phyloP scores from a whole-genome alignment of 2,329 filamentous ascomycete genomes.

The Trichoderma gracile region DNA sequence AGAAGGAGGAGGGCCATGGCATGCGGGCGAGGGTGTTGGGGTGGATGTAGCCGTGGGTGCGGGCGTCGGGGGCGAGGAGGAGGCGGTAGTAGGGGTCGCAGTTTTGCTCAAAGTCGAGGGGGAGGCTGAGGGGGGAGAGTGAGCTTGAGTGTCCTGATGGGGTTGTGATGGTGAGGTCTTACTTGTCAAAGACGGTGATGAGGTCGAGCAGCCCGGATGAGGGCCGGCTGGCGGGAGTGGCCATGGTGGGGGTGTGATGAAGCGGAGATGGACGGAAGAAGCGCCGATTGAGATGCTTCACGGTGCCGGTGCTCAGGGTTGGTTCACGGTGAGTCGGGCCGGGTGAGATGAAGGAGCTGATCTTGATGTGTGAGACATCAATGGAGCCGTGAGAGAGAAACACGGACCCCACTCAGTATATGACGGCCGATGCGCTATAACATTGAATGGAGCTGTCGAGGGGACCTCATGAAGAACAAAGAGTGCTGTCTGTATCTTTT shows the following conservation, averaged over 20 bases:
- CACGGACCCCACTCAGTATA: too few relatives aligned
- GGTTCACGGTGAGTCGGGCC: not conserved
- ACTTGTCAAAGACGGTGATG: conserved; percentile 48
- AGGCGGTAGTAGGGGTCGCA: conserved; percentile 47
- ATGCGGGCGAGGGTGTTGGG: conserved; percentile 48
- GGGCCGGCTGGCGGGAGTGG: conserved; percentile 1
- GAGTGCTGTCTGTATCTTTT: too few relatives aligned
- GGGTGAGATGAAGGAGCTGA: not conserved
- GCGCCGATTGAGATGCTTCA: not conserved
- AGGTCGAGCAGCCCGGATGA: conserved; percentile 40
- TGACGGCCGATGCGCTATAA: too few relatives aligned
- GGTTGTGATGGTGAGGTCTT: conserved; percentile 24
- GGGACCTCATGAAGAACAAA: too few relatives aligned
- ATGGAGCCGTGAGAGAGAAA: not conserved
- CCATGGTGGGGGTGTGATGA: conserved; percentile 9
- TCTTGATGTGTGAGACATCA: not conserved
- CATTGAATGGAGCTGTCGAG: too few relatives aligned
- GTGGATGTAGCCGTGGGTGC: conserved; percentile 53
- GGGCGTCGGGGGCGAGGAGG: conserved; percentile 46
- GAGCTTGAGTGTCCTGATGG: too few relatives aligned
- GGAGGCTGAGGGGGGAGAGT: conserved; percentile 43
- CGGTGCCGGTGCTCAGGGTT: not conserved
- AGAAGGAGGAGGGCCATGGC: conserved; percentile 48
- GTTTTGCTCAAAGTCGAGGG: conserved; percentile 45
- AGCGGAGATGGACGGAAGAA: not conserved